A percentile compares a stretch with the other conserved stretches of the same genome.
These are phyloP conservation scores for Didymosphaeria variabile DNA, from an alignment of 2,329 filamentous ascomycete species.

Conservation along the genomic window DNA sequence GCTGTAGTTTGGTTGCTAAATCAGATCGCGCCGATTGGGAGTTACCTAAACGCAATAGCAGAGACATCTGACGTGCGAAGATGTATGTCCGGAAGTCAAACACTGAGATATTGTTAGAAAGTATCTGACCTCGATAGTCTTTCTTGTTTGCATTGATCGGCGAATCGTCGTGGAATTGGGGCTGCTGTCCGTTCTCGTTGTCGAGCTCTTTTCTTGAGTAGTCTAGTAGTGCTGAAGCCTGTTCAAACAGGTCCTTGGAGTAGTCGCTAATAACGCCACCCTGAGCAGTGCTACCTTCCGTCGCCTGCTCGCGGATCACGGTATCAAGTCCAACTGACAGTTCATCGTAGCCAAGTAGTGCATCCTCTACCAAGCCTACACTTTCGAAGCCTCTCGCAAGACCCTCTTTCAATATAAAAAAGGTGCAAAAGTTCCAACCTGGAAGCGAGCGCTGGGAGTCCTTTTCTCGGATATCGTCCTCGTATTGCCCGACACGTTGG, in stretches of 20 bases:
- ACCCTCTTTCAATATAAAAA: slow-evolving; percentile 97
- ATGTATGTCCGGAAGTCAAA: slow-evolving; percentile 97
- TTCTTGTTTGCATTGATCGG: slow-evolving; percentile 64
- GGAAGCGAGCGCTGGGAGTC: slow-evolving; percentile 86
- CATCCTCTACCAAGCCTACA: slow-evolving; percentile 94
- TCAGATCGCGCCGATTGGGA: slow-evolving; percentile 54
- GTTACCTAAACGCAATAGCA: slow-evolving; percentile 86
- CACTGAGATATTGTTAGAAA: slow-evolving; percentile 92
- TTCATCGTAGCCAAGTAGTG: slow-evolving; percentile 93
- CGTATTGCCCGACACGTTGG: slow-evolving; percentile 88
- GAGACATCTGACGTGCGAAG: slow-evolving; percentile 84
- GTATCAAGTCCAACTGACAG: slow-evolving; percentile 86
- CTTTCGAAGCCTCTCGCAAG: slow-evolving; percentile 94
- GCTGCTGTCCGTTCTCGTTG: slow-evolving; percentile 20
- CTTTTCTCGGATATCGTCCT: slow-evolving; percentile 95
- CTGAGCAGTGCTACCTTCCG: slow-evolving; percentile 69
- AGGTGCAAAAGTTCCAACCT: slow-evolving; percentile 99
- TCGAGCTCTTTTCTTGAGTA: slow-evolving; percentile 28
- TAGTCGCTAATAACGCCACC: slow-evolving; percentile 75
- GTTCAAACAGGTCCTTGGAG: slow-evolving; percentile 76
- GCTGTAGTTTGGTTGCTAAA: slow-evolving; percentile 48
- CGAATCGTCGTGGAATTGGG: slow-evolving; percentile 41
- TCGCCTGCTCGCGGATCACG: slow-evolving; percentile 77
- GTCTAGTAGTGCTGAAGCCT: slow-evolving; percentile 39
- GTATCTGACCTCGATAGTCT: slow-evolving; percentile 87